Conservation (phyloP, 2,329 filamentous ascomycete genomes). For the Trichoderma aggressivum region DNA sequence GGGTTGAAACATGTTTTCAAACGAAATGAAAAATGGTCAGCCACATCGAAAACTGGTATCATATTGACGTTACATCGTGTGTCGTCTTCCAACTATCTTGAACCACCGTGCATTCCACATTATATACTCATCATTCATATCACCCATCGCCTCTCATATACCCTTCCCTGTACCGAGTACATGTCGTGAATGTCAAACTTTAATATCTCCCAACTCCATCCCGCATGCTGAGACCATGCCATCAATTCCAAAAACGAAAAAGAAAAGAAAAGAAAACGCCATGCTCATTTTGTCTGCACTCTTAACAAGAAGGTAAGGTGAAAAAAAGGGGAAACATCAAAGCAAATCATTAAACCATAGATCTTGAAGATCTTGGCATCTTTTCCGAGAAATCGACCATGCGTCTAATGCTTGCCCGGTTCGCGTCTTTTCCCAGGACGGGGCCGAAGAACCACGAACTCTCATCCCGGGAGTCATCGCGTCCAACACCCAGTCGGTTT, state of each 20-base stretch:
- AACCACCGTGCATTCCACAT: not conserved
- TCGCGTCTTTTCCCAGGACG: slow-evolving; percentile 39
- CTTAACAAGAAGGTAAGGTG: not conserved
- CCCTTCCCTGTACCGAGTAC: not conserved
- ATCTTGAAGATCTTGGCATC: slow-evolving; percentile 26
- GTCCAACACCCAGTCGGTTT: slow-evolving; percentile 59
- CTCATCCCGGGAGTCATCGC: slow-evolving; percentile 42
- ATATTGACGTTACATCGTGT: not conserved
- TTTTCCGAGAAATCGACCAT: slow-evolving; percentile 46
- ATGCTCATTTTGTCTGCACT: not conserved
- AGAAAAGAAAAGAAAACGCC: not conserved
- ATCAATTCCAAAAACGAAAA: not conserved
- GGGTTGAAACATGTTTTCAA: not conserved
- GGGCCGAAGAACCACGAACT: slow-evolving; percentile 52
- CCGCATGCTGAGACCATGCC: not conserved
- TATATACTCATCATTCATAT: slow-evolving; percentile 10
- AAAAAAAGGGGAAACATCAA: not conserved
- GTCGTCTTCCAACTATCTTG: not conserved
- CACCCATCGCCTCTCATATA: not conserved
- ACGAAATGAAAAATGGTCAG: not conserved
- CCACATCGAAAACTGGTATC: slow-evolving; percentile 5
- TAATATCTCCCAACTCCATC: not conserved
- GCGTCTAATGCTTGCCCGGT: slow-evolving; percentile 43
- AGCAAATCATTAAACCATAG: slow-evolving; percentile 26
- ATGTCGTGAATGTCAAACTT: not conserved